Evolutionary conservation across 2,329 filamentous ascomycete genomes (phyloP).

Genomic region (Xylariaceae sp.): DNA sequence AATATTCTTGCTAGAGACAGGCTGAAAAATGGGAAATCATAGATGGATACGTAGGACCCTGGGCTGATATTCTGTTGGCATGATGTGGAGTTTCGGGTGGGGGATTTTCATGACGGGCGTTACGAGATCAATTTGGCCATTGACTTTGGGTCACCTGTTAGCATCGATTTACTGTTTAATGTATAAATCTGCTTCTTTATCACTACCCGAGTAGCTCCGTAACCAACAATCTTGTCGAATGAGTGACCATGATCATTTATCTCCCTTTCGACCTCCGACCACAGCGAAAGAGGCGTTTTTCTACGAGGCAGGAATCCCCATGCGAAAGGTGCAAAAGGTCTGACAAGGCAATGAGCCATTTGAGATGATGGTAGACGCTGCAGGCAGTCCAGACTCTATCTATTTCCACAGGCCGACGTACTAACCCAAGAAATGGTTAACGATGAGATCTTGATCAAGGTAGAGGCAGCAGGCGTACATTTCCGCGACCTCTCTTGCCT

Average conservation of each 20-base stretch:
- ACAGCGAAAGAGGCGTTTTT: too few relatives aligned
- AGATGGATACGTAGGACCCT: not conserved
- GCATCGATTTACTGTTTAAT: not conserved
- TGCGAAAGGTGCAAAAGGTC: too few relatives aligned
- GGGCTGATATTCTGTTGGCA: not conserved
- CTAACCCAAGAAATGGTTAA: too few relatives aligned
- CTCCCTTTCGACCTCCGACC: too few relatives aligned
- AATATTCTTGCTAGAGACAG: conserved; percentile 21
- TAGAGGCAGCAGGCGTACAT: too few relatives aligned
- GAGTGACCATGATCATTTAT: not conserved
- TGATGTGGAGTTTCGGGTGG: not conserved
- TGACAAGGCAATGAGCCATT: too few relatives aligned
- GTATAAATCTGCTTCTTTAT: not conserved
- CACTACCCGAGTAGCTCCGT: not conserved
- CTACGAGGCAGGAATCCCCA: too few relatives aligned
- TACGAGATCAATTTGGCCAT: not conserved
- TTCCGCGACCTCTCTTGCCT: too few relatives aligned
- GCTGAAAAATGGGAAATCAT: not conserved
- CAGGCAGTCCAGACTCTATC: too few relatives aligned
- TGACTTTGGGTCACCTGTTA: not conserved
- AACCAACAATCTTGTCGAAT: not conserved
- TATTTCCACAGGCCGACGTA: too few relatives aligned
- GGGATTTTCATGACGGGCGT: not conserved
- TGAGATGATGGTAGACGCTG: too few relatives aligned
- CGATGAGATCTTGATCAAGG: too few relatives aligned